These are phyloP conservation scores for Vitis rupestris DNA, from an alignment of 164 flowering plant species.

Conservation along the genomic window DNA sequence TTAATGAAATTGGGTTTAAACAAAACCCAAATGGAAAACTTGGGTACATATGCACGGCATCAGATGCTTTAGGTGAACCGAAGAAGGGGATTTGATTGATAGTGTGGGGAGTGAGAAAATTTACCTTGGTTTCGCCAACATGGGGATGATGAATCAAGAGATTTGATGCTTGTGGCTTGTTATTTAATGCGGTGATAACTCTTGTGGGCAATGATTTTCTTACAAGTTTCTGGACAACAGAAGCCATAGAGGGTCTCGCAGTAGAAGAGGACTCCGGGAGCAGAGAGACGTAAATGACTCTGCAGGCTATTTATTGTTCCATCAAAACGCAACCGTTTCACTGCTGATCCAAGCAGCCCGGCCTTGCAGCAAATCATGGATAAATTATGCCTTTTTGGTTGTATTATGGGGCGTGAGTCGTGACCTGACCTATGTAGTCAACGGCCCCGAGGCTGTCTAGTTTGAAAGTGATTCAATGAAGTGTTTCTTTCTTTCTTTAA, in stretches of 20 bases:
- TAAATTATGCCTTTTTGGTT: too few species aligned
- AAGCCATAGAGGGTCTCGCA: constrained; percentile 23
- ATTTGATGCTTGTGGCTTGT: constrained; percentile 9
- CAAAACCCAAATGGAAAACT: constrained; percentile 37
- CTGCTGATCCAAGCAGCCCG: too few species aligned
- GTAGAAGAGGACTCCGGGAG: not conserved
- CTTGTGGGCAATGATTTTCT: constrained; percentile 22
- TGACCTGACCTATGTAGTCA: too few species aligned
- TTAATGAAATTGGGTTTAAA: constrained; percentile 23
- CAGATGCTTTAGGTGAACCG: constrained; percentile 1
- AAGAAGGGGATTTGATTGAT: not conserved
- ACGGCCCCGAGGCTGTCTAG: too few species aligned
- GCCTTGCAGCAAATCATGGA: too few species aligned
- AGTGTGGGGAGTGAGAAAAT: not conserved
- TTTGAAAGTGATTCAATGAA: too few species aligned
- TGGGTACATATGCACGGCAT: constrained; percentile 24
- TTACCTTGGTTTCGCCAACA: not conserved
- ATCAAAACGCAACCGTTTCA: too few species aligned
- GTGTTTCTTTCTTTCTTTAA: too few species aligned
- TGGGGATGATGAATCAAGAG: constrained; percentile 10
- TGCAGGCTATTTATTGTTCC: too few species aligned
- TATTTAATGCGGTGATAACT: constrained; percentile 13
- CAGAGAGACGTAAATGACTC: too few species aligned
- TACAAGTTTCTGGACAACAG: constrained; percentile 29
- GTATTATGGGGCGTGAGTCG: too few species aligned